Evolutionary conservation across 208 protist genomes (phyloP), one percentile per base, ranked within the genome.

Genomic region (Wallacemonas rigidus): DNA sequence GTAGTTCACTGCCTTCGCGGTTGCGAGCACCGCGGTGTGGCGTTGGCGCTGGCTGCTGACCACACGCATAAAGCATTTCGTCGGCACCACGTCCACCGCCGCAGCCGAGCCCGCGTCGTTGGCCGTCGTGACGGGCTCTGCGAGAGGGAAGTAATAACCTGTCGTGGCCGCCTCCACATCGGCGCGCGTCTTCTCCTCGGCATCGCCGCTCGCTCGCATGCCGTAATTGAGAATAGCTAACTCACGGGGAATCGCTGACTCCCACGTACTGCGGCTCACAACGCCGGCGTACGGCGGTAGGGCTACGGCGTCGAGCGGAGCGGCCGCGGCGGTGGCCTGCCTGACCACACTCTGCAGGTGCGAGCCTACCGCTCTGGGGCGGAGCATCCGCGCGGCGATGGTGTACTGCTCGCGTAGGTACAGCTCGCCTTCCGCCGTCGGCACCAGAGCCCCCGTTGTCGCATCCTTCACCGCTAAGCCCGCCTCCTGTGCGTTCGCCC

Each of bases 361-460:
- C 0, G 48, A 39, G 4, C 77, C 77, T 1, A 41, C 67, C 7
- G 82, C n/a, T 36, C 54, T 17, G 2, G 72, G 67, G 1, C 53
- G 38, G 1, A 95, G 67, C 85, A 95, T 93, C 1, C 12, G 36
- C 5, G 79, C 72, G 4, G 90, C 90, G 17, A 87, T 70, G 9
- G 68, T 71, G 67, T 88, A 93, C 80, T 95, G 91, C 76, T 95
- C 91, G 0, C 81, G 78, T 40, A 95, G 54, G 71, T 95, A 95
- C 41, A 71, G 57, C 36, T 81, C 72, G 0, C 88, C 91, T 26
- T 92, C 91, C 3, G 87, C 85, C 12, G 71, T 85, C 2, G 79
- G 72, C 51, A 68, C 17, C 35, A 39, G 47, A 3, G 70, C 56
- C 17, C 43, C 72, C 11, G 72, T 74, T 2, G 54, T 63, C 43